Percentiles rank a stretch among this genome's conserved stretches.
These are phyloP conservation scores for Fistulifera solaris DNA, from an alignment of 108 stramenopile genomes.

Conservation along the genomic window DNA sequence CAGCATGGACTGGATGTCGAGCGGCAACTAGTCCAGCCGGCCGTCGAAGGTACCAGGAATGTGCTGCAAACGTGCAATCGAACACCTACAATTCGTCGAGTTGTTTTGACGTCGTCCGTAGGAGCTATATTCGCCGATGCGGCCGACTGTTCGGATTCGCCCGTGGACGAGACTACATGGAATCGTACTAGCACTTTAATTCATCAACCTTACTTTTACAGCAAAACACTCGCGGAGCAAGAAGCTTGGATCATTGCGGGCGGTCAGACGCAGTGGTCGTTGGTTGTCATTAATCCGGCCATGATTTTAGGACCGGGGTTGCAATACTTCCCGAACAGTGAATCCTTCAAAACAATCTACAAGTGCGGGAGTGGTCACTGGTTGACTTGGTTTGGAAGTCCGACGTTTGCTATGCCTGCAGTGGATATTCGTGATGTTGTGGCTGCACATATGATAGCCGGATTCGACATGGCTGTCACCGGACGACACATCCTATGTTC, in stretches of 20 bases:
- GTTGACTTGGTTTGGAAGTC: background rate
- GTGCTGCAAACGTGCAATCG: conserved; percentile 6
- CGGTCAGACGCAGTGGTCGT: conserved; percentile 6
- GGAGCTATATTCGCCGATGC: conserved; percentile 13
- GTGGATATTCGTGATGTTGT: conserved; percentile 24
- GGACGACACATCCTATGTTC: conserved; percentile 15
- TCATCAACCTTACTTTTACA: conserved; percentile 12
- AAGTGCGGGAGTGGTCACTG: conserved; percentile 4
- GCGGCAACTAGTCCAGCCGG: conserved; percentile 12
- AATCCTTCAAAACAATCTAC: conserved; percentile 8
- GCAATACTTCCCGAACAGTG: conserved; percentile 5
- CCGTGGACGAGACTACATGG: conserved; percentile 6
- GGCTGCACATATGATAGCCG: conserved; percentile 16
- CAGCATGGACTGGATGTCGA: conserved; percentile 1
- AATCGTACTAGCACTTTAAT: conserved; percentile 8
- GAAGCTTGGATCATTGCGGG: conserved; percentile 16
- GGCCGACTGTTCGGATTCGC: background rate
- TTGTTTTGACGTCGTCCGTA: conserved; percentile 16
- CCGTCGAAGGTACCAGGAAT: conserved; percentile 9
- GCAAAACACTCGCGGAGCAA: conserved; percentile 18
- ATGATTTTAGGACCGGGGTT: conserved; percentile 20
- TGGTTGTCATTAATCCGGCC: conserved; percentile 15
- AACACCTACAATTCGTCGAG: conserved; percentile 14
- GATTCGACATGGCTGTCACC: conserved; percentile 1
- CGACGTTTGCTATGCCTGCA: background rate